Percentiles rank a stretch among this genome's conserved stretches.
Evolutionary conservation across 78 protist species (phyloP).

Genomic region (Dictyostelium intermedium): DNA sequence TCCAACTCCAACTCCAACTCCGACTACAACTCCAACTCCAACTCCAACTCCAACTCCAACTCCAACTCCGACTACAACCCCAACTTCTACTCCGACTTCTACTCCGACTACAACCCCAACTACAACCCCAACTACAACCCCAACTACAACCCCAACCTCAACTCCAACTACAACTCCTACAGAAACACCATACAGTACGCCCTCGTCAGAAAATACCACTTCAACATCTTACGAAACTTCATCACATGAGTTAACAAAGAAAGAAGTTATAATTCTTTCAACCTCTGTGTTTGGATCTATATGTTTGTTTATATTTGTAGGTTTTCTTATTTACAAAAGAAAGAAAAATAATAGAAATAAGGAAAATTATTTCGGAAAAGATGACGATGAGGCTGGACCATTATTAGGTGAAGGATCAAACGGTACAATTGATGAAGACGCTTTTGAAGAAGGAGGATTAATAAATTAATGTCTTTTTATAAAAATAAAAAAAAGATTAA

Average conservation of each 20-base stretch:
- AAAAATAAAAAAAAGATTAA: too few relatives aligned
- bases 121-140: not conserved
- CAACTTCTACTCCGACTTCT: not conserved
- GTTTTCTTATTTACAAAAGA: not conserved
- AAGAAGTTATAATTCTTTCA: not conserved
- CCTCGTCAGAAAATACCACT: too few relatives aligned
- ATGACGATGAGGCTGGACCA: not conserved
- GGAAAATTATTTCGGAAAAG: not conserved
- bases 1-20: not conserved
- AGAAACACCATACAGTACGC: too few relatives aligned
- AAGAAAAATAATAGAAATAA: too few relatives aligned
- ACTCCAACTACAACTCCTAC: not conserved
- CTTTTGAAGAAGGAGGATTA: not conserved
- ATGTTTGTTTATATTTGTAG: not conserved
- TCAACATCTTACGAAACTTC: not conserved
- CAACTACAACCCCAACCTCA: not conserved
- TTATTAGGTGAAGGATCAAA: not conserved
- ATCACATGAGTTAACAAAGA: not conserved
- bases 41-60: not conserved
- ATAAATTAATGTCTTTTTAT: too few relatives aligned
- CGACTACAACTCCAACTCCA: not conserved
- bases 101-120: not conserved
- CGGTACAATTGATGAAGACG: not conserved
- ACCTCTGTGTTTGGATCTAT: not conserved
- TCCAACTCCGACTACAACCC: not conserved